Base-by-base conservation (phyloP, 2,329 filamentous ascomycete species). In the Geosmithia morbida region DNA sequence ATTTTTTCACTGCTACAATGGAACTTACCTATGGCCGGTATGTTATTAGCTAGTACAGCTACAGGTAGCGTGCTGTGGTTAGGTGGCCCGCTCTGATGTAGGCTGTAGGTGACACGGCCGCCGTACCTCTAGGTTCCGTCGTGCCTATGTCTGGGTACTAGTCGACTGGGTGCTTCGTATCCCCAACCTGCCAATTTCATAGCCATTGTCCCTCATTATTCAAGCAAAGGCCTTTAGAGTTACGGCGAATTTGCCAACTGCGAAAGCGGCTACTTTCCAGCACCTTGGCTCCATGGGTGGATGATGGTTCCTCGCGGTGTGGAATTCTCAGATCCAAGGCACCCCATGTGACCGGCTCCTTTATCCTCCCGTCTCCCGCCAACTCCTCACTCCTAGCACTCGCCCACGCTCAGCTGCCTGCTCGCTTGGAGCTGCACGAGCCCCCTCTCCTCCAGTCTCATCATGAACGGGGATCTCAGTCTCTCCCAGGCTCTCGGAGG, bases 401-500 rank as follows among this genome's bases (percentile, higher is more conserved):
- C n/a, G 37, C 13, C 26, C 16, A 20, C 8, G 26, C 16, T 11
- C 40, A 42, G 39, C 33, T 22, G 19, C 41, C 42, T 18, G 7
- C 41, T 22, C 22, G 39, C 37, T 18, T 8, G 43, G 43, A 45
- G 43, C 43, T 17, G 4, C 26, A 20, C 30, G 26, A 44, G 29
- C 20, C 47, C 26, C 46, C 47, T 19, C 48, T 33, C 43, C 40
- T 22, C 18, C 43, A 45, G 40, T 13, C 50, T 41, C 58, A 74
- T 61, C 64, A 96, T 96, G 88, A 87, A 88, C 69, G 87, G 86
- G 66, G 88, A 95, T 71, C 70, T 95, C 63, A 94, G 86, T 67
- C 79, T 97, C 55, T 92, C 88, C 61, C 85, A 89, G 69, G 87
- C 87, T 60, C 76, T 97, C 59, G 92, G 92, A 60, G 90, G 90